phyloP scores from a whole-genome alignment of 768 basidiomycete species.

The Naematelia aurantialba region DNA sequence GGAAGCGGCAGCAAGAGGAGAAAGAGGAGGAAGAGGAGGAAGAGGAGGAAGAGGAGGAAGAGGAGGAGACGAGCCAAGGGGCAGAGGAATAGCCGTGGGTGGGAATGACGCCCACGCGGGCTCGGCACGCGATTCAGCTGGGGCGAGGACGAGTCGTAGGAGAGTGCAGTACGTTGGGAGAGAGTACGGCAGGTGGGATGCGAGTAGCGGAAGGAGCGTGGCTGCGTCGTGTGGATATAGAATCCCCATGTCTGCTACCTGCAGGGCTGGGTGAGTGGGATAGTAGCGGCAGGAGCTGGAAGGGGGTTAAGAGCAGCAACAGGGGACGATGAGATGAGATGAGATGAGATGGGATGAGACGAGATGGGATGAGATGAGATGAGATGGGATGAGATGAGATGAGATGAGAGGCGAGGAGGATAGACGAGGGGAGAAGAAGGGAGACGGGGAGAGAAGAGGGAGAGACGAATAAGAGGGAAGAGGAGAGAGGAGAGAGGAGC shows the following conservation, averaged over 20 bases:
- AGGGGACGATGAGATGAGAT: background rate
- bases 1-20: background rate
- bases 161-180: conserved; percentile 1
- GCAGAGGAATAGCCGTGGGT: background rate
- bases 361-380: background rate
- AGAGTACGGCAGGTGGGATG: background rate
- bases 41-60: background rate
- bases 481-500: too few relatives aligned
- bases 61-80: background rate
- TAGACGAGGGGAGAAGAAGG: too few relatives aligned
- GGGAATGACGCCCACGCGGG: background rate
- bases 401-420: too few relatives aligned
- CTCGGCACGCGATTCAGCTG: background rate
- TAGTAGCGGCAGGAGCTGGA: too few relatives aligned
- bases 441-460: too few relatives aligned
- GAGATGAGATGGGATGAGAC: background rate
- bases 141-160: background rate
- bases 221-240: conserved; percentile 5
- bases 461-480: too few relatives aligned
- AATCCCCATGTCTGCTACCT: background rate
- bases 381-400: background rate
- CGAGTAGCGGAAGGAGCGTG: conserved; percentile 2
- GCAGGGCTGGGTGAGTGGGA: background rate
- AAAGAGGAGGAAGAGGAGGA: background rate
- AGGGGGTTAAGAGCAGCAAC: background rate